Percentiles rank a stretch among this genome's conserved stretches.
Evolutionary conservation across 2,329 filamentous ascomycete genomes (phyloP).

Genomic region (Anthostomella pinea): DNA sequence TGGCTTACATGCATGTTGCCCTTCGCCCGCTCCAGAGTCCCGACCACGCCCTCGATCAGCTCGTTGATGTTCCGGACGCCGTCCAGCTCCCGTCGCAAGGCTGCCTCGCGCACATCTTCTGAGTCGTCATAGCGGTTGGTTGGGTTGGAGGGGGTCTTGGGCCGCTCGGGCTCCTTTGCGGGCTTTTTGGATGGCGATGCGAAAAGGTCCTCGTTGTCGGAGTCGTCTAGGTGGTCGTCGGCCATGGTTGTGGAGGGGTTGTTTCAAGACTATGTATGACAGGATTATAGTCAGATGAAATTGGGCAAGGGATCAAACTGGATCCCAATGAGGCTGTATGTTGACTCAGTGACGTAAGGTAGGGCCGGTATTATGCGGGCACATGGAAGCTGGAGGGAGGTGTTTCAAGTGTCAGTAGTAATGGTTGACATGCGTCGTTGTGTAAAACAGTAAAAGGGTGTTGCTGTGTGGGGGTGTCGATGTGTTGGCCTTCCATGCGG

Average conservation of each 20-base stretch:
- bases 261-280: too few species aligned
- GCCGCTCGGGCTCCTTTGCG: slow-evolving; percentile 39
- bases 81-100: slow-evolving; percentile 75
- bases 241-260: slow-evolving; percentile 36
- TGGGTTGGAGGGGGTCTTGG: slow-evolving; percentile 49
- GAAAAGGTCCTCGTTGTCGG: slow-evolving; percentile 48
- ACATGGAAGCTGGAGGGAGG: slow-evolving; percentile 1
- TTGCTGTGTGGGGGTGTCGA: slow-evolving; percentile 21
- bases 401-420: too few species aligned
- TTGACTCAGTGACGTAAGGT: slow-evolving; percentile 9
- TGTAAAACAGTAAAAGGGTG: slow-evolving; percentile 3
- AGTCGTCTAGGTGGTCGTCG: slow-evolving; percentile 44
- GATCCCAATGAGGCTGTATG: background rate
- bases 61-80: slow-evolving; percentile 83
- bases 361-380: background rate
- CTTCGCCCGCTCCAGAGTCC: slow-evolving; percentile 68
- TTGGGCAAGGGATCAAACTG: slow-evolving; percentile 7
- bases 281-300: too few species aligned
- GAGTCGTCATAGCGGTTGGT: slow-evolving; percentile 40
- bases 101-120: slow-evolving; percentile 68
- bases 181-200: slow-evolving; percentile 40
- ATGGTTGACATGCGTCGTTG: slow-evolving; percentile 11
- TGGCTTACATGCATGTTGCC: slow-evolving; percentile 70
- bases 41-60: slow-evolving; percentile 76
- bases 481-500: slow-evolving; percentile 18